Percentiles rank a stretch among this genome's conserved stretches.
Evolutionary conservation across 805 yeast species (phyloP).

Genomic region (Teunomyces barrocoloradensis): DNA sequence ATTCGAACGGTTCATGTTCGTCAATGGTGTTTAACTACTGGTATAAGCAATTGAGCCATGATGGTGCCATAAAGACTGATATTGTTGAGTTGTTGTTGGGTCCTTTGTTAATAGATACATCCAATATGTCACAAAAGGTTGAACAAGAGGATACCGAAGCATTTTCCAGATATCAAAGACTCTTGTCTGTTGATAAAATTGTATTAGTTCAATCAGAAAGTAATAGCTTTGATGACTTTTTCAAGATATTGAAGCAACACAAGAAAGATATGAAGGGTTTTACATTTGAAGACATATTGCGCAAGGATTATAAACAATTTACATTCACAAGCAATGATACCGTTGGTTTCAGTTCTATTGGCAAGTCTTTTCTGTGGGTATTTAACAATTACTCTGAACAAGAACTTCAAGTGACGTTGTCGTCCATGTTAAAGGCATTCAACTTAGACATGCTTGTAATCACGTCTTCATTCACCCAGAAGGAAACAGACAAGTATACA

Average conservation of each 20-base stretch:
- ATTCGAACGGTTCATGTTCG: constrained; percentile 74
- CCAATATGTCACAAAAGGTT: constrained; percentile 61
- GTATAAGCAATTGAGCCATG: constrained; percentile 25
- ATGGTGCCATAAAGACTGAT: constrained; percentile 21
- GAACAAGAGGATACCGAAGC: constrained; percentile 56
- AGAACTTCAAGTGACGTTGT: constrained; percentile 24
- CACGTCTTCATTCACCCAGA: constrained; percentile 39
- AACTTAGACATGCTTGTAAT: constrained; percentile 29
- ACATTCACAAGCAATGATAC: constrained; percentile 25
- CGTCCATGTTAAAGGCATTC: constrained; percentile 11
- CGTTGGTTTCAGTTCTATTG: constrained; percentile 78
- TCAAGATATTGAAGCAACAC: constrained; percentile 35
- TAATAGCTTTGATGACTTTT: constrained; percentile 6
- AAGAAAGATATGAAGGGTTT: constrained; percentile 68
- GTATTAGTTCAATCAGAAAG: neutral
- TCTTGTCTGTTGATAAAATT: constrained; percentile 9
- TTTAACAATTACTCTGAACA: constrained; percentile 19
- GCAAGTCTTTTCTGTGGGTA: constrained; percentile 60
- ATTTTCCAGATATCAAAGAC: constrained; percentile 32
- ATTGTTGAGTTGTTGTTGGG: constrained; percentile 52
- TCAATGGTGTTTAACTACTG: constrained; percentile 69
- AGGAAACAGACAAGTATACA: constrained; percentile 28
- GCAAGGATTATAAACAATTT: constrained; percentile 85
- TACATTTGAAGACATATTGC: constrained; percentile 55
- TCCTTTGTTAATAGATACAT: constrained; percentile 76